A percentile compares a stretch with the other conserved stretches of the same genome.
Conservation (phyloP, 169 alveolate species). For the Haemoproteus tartakovskyi region DNA sequence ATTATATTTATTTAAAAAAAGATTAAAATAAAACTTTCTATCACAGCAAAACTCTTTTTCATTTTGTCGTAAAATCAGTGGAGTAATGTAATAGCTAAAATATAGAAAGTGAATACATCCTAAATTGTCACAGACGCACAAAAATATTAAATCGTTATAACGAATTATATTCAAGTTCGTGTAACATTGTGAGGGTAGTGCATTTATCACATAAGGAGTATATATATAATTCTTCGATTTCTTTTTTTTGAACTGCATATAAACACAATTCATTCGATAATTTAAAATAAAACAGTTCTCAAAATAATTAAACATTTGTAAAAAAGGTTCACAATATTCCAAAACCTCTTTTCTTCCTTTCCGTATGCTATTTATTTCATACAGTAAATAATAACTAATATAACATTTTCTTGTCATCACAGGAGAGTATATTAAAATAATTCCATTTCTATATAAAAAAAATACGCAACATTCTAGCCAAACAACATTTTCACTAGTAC, state of each 20-base stretch:
- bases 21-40: conserved; percentile 38
- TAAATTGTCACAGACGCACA: conserved; percentile 14
- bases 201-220: conserved; percentile 27
- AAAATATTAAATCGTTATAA: conserved; percentile 3
- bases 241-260: not conserved
- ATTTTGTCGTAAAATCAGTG: too few relatives aligned
- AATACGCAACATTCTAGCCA: conserved; percentile 57
- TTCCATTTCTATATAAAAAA: conserved; percentile 16
- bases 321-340: conserved; percentile 21
- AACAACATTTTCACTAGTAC: conserved; percentile 9
- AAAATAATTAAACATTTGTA: conserved; percentile 10
- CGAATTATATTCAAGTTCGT: conserved; percentile 10
- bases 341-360: not conserved
- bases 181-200: conserved; percentile 7
- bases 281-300: conserved; percentile 3
- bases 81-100: conserved; percentile 41
- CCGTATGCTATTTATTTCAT: conserved; percentile 10
- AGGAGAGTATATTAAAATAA: conserved; percentile 44
- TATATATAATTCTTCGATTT: not conserved
- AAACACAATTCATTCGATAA: conserved; percentile 10
- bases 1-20: conserved; percentile 23
- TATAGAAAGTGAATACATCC: conserved; percentile 37
- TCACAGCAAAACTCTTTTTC: too few relatives aligned
- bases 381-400: conserved; percentile 16
- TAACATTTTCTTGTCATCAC: conserved; percentile 23